Evolutionary conservation across 768 basidiomycete genomes (phyloP), one percentile per base, ranked within the genome.

Genomic region (Candolleomyces aberdarensis): DNA sequence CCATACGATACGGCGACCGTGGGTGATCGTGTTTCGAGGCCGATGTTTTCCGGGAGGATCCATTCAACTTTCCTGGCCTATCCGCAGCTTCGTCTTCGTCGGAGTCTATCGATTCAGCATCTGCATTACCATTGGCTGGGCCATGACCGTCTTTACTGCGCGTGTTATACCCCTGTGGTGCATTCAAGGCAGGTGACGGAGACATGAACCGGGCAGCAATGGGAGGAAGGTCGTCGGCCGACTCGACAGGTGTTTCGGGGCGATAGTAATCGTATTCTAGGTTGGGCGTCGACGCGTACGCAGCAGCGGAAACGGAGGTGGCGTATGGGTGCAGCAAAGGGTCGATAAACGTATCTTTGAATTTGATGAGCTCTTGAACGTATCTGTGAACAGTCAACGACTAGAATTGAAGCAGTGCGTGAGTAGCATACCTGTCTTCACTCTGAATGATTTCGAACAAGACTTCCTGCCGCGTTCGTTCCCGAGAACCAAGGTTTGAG

Each of bases 401-500:
- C 50, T 17, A 49, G 39, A 44, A 7, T 19, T 50, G 56, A 31
- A 62, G 56, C 51, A 15, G 55, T 57, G 44, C 52, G 31, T 19
- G 58, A 44, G 15, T 26, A 75, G 40, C 84, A 55, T 68, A 93
- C 92, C 95, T 86, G 73, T 98, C 94, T 76, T 98, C 96, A 65
- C 92, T 94, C 32, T 91, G 89, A 53, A 98, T 94, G 65, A 98
- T 98, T 78, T 98, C 96, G 79, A 94, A 97, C 29, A 98, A 74
- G 6, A 98, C 96, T 76, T 98, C 96, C 74, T 98, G 96, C 56
- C 96, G 85, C 43, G 96, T 97, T 60, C 96, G 85, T 72, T 98
- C 96, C 62, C 93, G 86, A 49, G 93, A 88, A n/a, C 94, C 93
- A 40, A 98, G 80, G 70, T 98, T 94, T 49, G 88, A 87, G 19